phyloP scores from a whole-genome alignment of 2,329 filamentous ascomycete species.

The Aspergillus phoenicis region DNA sequence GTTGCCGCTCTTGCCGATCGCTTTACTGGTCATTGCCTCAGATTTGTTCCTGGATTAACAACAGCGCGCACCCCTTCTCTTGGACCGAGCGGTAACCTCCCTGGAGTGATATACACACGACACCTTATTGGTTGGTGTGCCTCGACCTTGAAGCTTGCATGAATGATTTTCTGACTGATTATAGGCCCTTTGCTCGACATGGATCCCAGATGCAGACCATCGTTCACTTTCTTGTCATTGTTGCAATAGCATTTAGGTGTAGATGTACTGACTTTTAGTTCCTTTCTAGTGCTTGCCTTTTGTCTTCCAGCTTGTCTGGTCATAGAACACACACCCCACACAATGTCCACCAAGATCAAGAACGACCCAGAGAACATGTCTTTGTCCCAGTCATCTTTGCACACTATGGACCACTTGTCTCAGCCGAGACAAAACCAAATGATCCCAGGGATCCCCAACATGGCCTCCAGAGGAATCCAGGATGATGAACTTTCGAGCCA shows the following conservation, averaged over 20 bases:
- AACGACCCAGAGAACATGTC: conserved; percentile 41
- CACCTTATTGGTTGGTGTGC: conserved; percentile 13
- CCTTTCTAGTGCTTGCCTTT: conserved; percentile 33
- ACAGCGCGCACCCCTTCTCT: not conserved
- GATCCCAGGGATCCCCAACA: conserved; percentile 42
- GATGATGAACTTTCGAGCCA: conserved; percentile 48
- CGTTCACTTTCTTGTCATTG: conserved; percentile 18
- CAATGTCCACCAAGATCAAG: conserved; percentile 44
- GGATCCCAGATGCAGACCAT: conserved; percentile 26
- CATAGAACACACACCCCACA: conserved; percentile 20
- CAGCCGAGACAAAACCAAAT: conserved; percentile 40
- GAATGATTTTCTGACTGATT: not conserved
- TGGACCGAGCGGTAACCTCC: conserved; percentile 13
- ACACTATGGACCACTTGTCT: conserved; percentile 37
- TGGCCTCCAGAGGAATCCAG: conserved; percentile 43
- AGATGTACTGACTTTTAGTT: conserved; percentile 36
- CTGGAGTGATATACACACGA: not conserved
- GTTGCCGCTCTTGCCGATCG: conserved; percentile 1
- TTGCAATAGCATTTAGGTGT: conserved; percentile 22
- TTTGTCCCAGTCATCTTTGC: conserved; percentile 35
- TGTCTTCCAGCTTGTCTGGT: conserved; percentile 23
- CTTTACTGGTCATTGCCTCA: conserved; percentile 7
- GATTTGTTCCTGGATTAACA: conserved; percentile 10
- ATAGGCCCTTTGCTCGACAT: not conserved
- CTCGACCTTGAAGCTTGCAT: not conserved